Conservation (phyloP, 495 filamentous ascomycete genomes). For the Trichoderma erinaceum region DNA sequence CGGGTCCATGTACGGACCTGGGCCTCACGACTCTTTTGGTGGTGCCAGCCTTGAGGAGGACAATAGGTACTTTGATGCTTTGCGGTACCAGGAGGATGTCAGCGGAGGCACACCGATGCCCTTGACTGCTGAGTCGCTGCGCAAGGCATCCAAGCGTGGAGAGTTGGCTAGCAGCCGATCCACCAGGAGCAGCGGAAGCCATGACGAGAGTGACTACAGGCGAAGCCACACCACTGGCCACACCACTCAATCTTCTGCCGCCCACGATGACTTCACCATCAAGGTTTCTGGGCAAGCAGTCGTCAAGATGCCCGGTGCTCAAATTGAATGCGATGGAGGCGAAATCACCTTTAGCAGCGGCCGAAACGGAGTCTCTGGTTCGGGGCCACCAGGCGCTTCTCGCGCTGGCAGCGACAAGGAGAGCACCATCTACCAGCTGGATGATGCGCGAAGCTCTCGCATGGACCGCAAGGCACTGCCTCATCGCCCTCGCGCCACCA, state of each 20-base stretch:
- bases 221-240: conserved; percentile 46
- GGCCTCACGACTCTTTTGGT: conserved; percentile 8
- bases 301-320: conserved; percentile 42
- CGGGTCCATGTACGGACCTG: conserved; percentile 25
- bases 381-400: conserved; percentile 22
- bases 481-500: conserved; percentile 33
- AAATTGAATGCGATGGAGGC: conserved; percentile 49
- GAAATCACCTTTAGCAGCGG: conserved; percentile 44
- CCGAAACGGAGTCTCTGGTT: neutral
- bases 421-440: conserved; percentile 32
- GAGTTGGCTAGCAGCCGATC: conserved; percentile 41
- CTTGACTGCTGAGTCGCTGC: conserved; percentile 46
- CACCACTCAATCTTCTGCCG: conserved; percentile 43
- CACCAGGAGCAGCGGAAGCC: conserved; percentile 46
- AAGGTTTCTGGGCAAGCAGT: conserved; percentile 42
- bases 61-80: conserved; percentile 20
- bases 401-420: conserved; percentile 36
- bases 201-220: conserved; percentile 52
- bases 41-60: conserved; percentile 23
- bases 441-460: conserved; percentile 39
- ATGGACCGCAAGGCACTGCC: conserved; percentile 30
- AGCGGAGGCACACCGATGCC: conserved; percentile 36
- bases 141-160: conserved; percentile 36
- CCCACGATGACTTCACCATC: conserved; percentile 46
- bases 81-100: conserved; percentile 45